Evolutionary conservation across 495 filamentous ascomycete species (phyloP).

Genomic region (Penicillium desertorum): DNA sequence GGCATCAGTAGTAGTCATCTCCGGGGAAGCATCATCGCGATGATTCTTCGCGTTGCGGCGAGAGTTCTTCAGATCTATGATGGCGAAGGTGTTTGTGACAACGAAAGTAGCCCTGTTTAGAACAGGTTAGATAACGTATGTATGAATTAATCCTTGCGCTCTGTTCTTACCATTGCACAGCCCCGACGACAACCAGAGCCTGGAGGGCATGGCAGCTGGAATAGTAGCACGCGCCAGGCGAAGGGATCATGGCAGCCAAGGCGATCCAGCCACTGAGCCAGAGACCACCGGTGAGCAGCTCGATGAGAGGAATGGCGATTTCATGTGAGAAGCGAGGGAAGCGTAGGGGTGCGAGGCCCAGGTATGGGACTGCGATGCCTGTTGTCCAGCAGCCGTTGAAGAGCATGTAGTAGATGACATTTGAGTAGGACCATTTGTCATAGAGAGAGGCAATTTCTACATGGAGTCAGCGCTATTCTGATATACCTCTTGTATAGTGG

Average conservation of each 20-base stretch:
- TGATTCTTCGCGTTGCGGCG: slow-evolving; percentile 11
- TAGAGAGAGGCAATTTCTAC: slow-evolving; percentile 31
- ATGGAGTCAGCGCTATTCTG: neutral
- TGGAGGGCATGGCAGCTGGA: slow-evolving; percentile 45
- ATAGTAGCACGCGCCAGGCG: slow-evolving; percentile 42
- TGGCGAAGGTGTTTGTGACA: slow-evolving; percentile 40
- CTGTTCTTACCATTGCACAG: slow-evolving; percentile 48
- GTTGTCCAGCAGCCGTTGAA: slow-evolving; percentile 68
- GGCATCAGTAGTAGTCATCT: neutral
- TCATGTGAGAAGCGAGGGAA: slow-evolving; percentile 54
- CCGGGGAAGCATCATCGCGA: neutral
- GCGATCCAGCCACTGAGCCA: slow-evolving; percentile 73
- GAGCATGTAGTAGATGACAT: slow-evolving; percentile 60
- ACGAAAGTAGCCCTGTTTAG: slow-evolving; percentile 42
- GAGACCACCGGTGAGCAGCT: slow-evolving; percentile 24
- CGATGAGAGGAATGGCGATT: slow-evolving; percentile 31
- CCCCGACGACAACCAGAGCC: slow-evolving; percentile 45
- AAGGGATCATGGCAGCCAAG: slow-evolving; percentile 56
- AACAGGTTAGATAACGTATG: neutral
- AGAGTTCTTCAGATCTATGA: slow-evolving; percentile 11
- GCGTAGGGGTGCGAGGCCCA: slow-evolving; percentile 58
- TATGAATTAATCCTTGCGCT: neutral
- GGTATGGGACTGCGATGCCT: slow-evolving; percentile 57
- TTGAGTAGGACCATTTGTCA: slow-evolving; percentile 31
- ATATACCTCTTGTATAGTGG: neutral